Base-by-base conservation (phyloP, 441 rosid species). In the Euphorbia corollata region DNA sequence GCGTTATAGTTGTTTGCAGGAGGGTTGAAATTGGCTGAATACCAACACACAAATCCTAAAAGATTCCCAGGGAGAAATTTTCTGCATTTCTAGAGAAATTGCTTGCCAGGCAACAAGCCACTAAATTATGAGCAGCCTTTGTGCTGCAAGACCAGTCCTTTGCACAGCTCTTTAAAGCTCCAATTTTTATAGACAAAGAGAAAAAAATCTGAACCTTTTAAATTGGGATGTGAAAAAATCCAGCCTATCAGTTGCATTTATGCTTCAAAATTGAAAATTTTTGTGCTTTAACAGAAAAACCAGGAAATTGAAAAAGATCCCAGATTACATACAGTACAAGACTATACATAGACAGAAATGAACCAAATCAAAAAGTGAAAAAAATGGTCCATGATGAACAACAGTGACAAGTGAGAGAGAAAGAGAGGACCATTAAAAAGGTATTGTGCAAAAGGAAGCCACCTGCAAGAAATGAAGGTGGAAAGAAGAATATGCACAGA, bases 31-130 rank as follows among this genome's bases (percentile, higher is more conserved):
- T 54, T 59, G 68, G 61, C 71, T 62, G 70, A 69, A 50, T 74
- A 39, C 43, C 71, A 75, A 76, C 74, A 65, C 38, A 53, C 73
- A 70, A 67, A 69, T 70, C 76, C 75, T 76, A 67, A 74, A 66
- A 74, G 65, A 74, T 74, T 72, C 82, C 73, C 73, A 50, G 2
- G 23, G 1, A 56, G 67, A 48, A 75, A 59, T 75, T 73, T 66
- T 16, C 70, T 64, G 58, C 73, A 68, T 59, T 63, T 38, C 65
- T 45, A 43, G 20, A 61, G 47, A 73, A 22, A 66, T 20, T 72
- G 54, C 59, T 68, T 59, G 19, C 76, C 73, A 73, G 51, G 30
- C 56, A 61, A 57, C 68, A 65, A 63, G 61, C 68, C 61, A 68
- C 74, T 51, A 58, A 73, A 36, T 63, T 67, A 59, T 74, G 39